phyloP scores from a whole-genome alignment of 495 filamentous ascomycete genomes.

The Thermochaetoides thermophila region DNA sequence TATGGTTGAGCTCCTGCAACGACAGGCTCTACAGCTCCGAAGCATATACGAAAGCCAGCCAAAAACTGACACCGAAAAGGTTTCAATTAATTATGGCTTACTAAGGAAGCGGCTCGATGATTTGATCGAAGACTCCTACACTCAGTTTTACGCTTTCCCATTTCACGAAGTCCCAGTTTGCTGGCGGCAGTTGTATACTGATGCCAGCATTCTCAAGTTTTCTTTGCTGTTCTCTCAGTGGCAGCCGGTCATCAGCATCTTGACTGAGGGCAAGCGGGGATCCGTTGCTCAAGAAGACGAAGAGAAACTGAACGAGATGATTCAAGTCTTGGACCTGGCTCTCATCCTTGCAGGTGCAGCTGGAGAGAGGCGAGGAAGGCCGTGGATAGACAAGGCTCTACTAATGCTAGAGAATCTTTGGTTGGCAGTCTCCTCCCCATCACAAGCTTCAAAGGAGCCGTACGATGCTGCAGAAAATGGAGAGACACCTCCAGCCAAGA shows the following conservation, averaged over 20 bases:
- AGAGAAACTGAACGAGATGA: conserved; percentile 24
- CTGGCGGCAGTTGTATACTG: conserved; percentile 68
- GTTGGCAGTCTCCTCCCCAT: background rate
- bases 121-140: conserved; percentile 27
- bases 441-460: background rate
- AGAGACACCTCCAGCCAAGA: too few relatives aligned
- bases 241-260: background rate
- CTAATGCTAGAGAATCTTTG: conserved; percentile 26
- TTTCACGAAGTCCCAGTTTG: conserved; percentile 59
- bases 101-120: conserved; percentile 33
- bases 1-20: background rate
- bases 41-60: too few relatives aligned
- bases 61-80: too few relatives aligned
- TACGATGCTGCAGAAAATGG: too few relatives aligned
- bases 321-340: conserved; percentile 59
- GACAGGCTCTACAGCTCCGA: conserved; percentile 5
- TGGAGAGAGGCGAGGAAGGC: conserved; percentile 32
- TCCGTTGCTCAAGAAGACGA: background rate
- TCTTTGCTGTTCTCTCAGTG: conserved; percentile 21
- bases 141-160: conserved; percentile 58
- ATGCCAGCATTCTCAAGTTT: conserved; percentile 55
- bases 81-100: too few relatives aligned
- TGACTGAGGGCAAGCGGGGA: background rate
- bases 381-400: conserved; percentile 43
- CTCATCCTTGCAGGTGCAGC: conserved; percentile 70